phyloP scores from a whole-genome alignment of 2,329 filamentous ascomycete species.

The Cladorrhinum sp. region DNA sequence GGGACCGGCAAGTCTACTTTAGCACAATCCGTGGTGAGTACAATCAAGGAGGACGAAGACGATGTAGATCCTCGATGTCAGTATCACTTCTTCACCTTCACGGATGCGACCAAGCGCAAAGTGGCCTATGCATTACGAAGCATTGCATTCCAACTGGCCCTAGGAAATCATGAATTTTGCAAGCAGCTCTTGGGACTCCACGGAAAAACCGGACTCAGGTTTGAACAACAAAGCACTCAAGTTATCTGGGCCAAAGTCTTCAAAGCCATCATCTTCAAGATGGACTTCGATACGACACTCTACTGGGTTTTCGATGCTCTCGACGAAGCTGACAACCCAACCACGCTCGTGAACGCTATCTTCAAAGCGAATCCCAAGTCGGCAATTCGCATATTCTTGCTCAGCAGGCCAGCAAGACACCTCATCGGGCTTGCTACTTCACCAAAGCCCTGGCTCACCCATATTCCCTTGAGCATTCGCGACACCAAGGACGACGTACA shows the following conservation, averaged over 20 bases:
- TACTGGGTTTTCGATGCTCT: slow-evolving; percentile 11
- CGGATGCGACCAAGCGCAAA: slow-evolving; percentile 1
- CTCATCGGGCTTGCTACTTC: too few relatives aligned
- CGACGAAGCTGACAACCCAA: slow-evolving; percentile 4
- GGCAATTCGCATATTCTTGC: slow-evolving; percentile 2
- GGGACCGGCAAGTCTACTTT: too few relatives aligned
- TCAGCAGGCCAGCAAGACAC: slow-evolving; percentile 5
- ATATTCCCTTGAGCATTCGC: neutral
- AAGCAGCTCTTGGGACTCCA: slow-evolving; percentile 3
- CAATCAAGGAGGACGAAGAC: too few relatives aligned
- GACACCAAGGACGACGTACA: slow-evolving; percentile 5
- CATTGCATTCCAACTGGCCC: slow-evolving; percentile 5
- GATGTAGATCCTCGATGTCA: too few relatives aligned
- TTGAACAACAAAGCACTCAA: neutral
- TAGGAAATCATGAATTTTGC: neutral
- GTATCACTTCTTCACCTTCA: slow-evolving; percentile 6
- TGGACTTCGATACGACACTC: slow-evolving; percentile 2
- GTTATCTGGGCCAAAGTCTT: slow-evolving; percentile 1
- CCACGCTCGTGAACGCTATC: neutral
- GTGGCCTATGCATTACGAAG: slow-evolving; percentile 1
- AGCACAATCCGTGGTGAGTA: too few relatives aligned
- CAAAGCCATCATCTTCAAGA: slow-evolving; percentile 5
- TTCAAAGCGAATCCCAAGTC: neutral
- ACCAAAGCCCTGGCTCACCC: too few relatives aligned
- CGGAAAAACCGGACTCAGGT: neutral